Percentiles rank a stretch among this genome's conserved stretches.
Evolutionary conservation across 345 rosid species (phyloP).

Genomic region (Gossypium australe): DNA sequence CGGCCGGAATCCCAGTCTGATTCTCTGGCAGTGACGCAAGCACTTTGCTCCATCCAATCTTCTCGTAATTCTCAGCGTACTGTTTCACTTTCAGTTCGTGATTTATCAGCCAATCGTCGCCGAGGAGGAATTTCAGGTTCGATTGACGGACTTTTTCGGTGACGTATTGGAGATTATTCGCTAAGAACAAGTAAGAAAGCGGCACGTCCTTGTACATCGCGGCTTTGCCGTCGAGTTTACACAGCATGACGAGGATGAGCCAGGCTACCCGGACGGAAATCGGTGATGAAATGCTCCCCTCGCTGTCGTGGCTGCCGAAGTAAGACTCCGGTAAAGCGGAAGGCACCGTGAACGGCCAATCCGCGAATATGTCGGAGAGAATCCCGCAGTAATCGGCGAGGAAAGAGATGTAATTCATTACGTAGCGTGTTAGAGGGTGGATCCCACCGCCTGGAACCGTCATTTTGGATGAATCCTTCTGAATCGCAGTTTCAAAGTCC

Average conservation of each 20-base stretch:
- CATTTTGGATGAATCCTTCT: constrained; percentile 52
- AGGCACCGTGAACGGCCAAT: constrained; percentile 35
- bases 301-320: constrained; percentile 25
- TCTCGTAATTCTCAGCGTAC: constrained; percentile 66
- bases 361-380: constrained; percentile 50
- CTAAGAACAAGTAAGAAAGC: constrained; percentile 71
- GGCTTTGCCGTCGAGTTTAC: constrained; percentile 77
- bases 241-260: constrained; percentile 63
- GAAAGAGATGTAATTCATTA: constrained; percentile 76
- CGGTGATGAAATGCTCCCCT: constrained; percentile 28
- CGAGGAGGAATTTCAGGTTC: constrained; percentile 51
- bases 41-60: constrained; percentile 70
- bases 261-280: constrained; percentile 45
- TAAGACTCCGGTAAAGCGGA: constrained; percentile 47
- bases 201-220: constrained; percentile 66
- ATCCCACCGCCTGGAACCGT: constrained; percentile 67
- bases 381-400: constrained; percentile 61
- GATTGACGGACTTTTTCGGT: constrained; percentile 57
- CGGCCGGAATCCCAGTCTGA: constrained; percentile 27
- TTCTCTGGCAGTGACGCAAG: constrained; percentile 43
- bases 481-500: constrained; percentile 62
- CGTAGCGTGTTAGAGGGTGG: constrained; percentile 84
- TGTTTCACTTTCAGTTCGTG: constrained; percentile 60
- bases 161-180: constrained; percentile 82
- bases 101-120: constrained; percentile 63